Evolutionary conservation across 1,284 basidiomycete genomes (phyloP).

Genomic region (Amylostereum areolatum): DNA sequence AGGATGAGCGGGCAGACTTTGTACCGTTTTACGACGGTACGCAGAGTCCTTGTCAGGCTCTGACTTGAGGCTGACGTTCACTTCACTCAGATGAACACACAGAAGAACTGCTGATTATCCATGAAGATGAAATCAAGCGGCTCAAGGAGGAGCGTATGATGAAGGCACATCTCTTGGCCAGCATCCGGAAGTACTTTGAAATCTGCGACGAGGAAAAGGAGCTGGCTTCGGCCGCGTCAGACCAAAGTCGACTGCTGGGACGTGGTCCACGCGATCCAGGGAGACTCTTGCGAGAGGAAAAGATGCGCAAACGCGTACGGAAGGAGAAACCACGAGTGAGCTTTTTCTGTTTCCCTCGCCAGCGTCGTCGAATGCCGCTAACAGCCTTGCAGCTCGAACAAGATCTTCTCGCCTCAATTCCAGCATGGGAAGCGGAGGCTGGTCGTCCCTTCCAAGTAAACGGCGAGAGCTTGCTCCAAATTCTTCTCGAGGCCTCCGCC

Average conservation of each 20-base stretch:
- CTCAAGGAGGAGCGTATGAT: constrained; percentile 76
- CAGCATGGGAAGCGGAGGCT: constrained; percentile 83
- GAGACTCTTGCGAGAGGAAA: constrained; percentile 86
- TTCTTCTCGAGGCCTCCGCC: constrained; percentile 58
- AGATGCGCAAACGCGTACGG: constrained; percentile 94
- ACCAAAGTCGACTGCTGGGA: constrained; percentile 72
- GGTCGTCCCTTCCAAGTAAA: constrained; percentile 80
- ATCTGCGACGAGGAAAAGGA: constrained; percentile 91
- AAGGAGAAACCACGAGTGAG: constrained; percentile 91
- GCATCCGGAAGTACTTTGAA: constrained; percentile 84
- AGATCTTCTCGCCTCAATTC: constrained; percentile 76
- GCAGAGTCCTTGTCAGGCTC: not conserved
- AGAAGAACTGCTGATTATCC: constrained; percentile 81
- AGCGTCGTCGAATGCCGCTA: not conserved
- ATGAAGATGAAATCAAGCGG: constrained; percentile 82
- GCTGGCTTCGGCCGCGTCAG: constrained; percentile 73
- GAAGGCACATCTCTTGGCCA: constrained; percentile 73
- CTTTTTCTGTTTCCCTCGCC: constrained; percentile 5
- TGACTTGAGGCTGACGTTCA: not conserved
- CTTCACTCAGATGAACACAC: constrained; percentile 69
- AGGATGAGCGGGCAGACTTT: constrained; percentile 79
- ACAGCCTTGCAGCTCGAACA: constrained; percentile 66
- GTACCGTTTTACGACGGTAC: constrained; percentile 75
- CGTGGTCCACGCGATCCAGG: constrained; percentile 77
- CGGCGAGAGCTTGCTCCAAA: constrained; percentile 77